phyloP scores from a whole-genome alignment of 2,329 filamentous ascomycete species.

The Thielaviopsis musarum region DNA sequence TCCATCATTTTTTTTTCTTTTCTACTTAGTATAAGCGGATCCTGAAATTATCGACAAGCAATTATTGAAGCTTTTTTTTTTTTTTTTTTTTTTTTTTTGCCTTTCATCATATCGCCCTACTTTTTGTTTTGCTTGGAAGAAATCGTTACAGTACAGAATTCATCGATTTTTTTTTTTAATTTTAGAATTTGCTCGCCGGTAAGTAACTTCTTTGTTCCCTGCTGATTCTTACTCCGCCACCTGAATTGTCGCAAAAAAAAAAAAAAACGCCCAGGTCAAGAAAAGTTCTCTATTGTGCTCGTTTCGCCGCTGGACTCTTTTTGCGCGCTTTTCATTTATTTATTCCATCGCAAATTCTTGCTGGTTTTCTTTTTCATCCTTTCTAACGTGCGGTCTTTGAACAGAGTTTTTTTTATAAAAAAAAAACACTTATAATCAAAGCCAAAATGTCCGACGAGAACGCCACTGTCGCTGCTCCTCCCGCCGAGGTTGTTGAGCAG shows the following conservation, averaged over 20 bases:
- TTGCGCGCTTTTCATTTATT: background rate
- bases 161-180: background rate
- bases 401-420: slow-evolving; percentile 1
- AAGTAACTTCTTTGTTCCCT: background rate
- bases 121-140: background rate
- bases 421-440: background rate
- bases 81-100: background rate
- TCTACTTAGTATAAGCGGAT: background rate
- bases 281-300: slow-evolving; percentile 5
- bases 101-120: background rate
- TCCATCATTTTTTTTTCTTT: background rate
- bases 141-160: background rate
- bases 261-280: background rate
- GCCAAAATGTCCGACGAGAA: slow-evolving; percentile 10
- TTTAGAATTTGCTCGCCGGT: background rate
- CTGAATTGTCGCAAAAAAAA: slow-evolving; percentile 10
- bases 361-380: background rate
- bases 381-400: background rate
- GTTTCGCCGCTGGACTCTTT: background rate
- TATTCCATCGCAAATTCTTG: no score
- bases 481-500: slow-evolving; percentile 15
- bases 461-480: slow-evolving; percentile 7
- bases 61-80: background rate
- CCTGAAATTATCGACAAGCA: background rate
- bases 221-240: slow-evolving; percentile 10